Percentiles rank a stretch among this genome's conserved stretches.
Evolutionary conservation across 345 rosid genomes (phyloP).

Genomic region (Abelmoschus esculentus): DNA sequence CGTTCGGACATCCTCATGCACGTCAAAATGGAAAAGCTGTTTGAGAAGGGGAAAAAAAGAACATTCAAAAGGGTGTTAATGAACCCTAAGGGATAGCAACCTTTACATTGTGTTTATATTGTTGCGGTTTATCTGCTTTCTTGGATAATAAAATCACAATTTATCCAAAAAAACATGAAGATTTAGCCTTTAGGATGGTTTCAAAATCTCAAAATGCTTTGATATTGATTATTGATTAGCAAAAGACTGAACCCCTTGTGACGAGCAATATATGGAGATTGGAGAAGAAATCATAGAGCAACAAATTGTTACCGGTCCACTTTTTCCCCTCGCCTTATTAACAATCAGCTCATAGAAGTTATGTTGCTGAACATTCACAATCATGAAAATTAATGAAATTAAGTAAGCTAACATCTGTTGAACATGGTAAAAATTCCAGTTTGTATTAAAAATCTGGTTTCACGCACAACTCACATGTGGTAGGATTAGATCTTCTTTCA

Average conservation of each 20-base stretch:
- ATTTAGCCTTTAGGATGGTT: too few relatives aligned
- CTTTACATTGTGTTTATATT: too few relatives aligned
- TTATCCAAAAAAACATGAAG: too few relatives aligned
- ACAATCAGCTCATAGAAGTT: constrained; percentile 94
- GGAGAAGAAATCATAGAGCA: not conserved
- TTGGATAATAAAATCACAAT: too few relatives aligned
- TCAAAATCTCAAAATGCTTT: too few relatives aligned
- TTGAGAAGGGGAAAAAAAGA: too few relatives aligned
- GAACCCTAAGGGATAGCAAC: too few relatives aligned
- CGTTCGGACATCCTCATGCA: constrained; percentile 94
- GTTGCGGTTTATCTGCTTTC: too few relatives aligned
- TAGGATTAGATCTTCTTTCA: constrained; percentile 87
- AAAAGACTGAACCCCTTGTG: not conserved
- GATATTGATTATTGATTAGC: not conserved
- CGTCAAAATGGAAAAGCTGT: constrained; percentile 98
- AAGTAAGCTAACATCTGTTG: constrained; percentile 1
- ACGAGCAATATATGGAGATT: not conserved
- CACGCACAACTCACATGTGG: constrained; percentile 69
- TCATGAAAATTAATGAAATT: constrained; percentile 3
- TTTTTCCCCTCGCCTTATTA: constrained; percentile 97
- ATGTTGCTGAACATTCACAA: constrained; percentile 75
- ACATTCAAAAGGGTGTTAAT: too few relatives aligned
- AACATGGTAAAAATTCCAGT: too few relatives aligned
- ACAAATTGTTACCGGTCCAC: constrained; percentile 80
- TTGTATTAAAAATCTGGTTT: not conserved